These are phyloP conservation scores for Petrea volubilis DNA, from an alignment of 257 asterid genomes.

Conservation along the genomic window DNA sequence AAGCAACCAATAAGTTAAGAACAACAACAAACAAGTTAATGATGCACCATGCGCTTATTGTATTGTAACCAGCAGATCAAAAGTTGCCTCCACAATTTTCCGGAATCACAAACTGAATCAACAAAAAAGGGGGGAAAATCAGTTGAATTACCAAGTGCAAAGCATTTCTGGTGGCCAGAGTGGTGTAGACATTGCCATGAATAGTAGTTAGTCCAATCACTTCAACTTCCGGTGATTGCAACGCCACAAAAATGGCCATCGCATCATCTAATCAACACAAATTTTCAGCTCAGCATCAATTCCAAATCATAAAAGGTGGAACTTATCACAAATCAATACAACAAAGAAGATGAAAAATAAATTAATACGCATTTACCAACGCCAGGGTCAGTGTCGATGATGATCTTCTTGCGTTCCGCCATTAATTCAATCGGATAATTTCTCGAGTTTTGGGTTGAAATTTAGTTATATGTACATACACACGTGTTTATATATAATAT, in stretches of 20 bases:
- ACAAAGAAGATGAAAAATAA: background rate
- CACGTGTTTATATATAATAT: too few relatives aligned
- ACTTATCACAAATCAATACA: background rate
- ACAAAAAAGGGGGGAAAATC: background rate
- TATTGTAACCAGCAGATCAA: slow-evolving; percentile 7
- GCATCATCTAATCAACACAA: slow-evolving; percentile 74
- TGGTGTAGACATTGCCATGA: slow-evolving; percentile 90
- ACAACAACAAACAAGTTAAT: slow-evolving; percentile 2
- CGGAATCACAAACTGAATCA: background rate
- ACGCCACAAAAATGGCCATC: slow-evolving; percentile 94
- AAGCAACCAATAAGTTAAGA: background rate
- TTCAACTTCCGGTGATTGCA: slow-evolving; percentile 95
- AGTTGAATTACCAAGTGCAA: slow-evolving; percentile 69
- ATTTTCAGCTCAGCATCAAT: background rate
- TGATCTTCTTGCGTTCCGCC: slow-evolving; percentile 83
- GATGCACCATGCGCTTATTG: background rate
- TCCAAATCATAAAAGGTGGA: background rate
- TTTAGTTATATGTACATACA: background rate
- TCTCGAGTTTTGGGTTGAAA: slow-evolving; percentile 14
- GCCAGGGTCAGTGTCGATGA: slow-evolving; percentile 97
- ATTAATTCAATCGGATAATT: slow-evolving; percentile 29
- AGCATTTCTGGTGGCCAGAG: slow-evolving; percentile 98
- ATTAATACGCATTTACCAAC: slow-evolving; percentile 48
- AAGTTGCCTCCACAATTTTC: background rate
- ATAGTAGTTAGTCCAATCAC: slow-evolving; percentile 93